Conservation (phyloP, 2,329 filamentous ascomycete species). For the Chrysoporthe puriensis region DNA sequence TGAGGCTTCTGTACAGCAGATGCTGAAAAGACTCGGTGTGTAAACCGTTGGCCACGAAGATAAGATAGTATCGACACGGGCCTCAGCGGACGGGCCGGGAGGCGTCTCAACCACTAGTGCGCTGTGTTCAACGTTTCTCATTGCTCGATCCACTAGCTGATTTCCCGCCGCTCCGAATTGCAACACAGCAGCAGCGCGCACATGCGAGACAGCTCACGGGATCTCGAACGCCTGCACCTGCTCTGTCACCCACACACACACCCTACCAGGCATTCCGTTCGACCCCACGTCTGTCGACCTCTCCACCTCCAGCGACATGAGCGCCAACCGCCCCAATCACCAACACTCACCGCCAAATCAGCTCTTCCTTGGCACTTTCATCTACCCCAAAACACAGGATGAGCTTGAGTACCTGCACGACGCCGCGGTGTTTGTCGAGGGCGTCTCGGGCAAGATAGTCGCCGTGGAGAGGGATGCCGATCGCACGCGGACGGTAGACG, state of each 20-base stretch:
- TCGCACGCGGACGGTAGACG: slow-evolving; percentile 38
- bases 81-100: background rate
- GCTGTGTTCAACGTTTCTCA: too few species aligned
- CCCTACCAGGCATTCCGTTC: background rate
- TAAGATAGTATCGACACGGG: slow-evolving; percentile 22
- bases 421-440: slow-evolving; percentile 55
- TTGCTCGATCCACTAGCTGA: background rate
- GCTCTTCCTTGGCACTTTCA: slow-evolving; percentile 58
- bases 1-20: background rate
- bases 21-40: background rate
- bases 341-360: slow-evolving; percentile 40
- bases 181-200: slow-evolving; percentile 10
- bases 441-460: slow-evolving; percentile 50
- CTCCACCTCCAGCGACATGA: background rate
- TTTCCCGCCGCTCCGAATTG: background rate
- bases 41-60: slow-evolving; percentile 1
- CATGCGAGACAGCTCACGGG: slow-evolving; percentile 8
- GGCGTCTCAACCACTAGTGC: background rate
- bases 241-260: background rate
- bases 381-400: slow-evolving; percentile 54
- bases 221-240: background rate
- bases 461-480: slow-evolving; percentile 46
- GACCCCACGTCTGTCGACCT: background rate
- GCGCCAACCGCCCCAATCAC: slow-evolving; percentile 2
- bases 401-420: slow-evolving; percentile 56